These are phyloP conservation scores for Fusarium pilosicola DNA, from an alignment of 2,329 filamentous ascomycete genomes.

Conservation along the genomic window DNA sequence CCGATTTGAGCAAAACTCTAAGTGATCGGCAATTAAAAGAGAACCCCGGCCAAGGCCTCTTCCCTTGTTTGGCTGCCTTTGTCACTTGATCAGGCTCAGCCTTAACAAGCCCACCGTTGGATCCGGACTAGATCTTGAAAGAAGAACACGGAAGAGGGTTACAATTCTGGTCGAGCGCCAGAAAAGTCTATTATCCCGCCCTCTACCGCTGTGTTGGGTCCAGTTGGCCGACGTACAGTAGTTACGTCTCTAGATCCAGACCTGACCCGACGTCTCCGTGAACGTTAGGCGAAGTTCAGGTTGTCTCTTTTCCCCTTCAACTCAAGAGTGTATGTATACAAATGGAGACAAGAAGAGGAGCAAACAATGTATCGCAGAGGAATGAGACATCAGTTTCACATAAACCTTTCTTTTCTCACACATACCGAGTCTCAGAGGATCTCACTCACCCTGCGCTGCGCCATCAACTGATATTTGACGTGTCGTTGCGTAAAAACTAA, in stretches of 20 bases:
- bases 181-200: neutral
- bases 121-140: neutral
- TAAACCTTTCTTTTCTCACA: neutral
- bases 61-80: neutral
- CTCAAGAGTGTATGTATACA: neutral
- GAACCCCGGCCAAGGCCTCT: neutral
- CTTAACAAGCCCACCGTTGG: slow-evolving; percentile 6
- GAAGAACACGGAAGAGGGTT: neutral
- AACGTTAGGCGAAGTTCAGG: slow-evolving; percentile 2
- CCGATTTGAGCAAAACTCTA: slow-evolving; percentile 24
- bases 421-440: neutral
- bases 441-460: neutral
- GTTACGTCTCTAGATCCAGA: too few species aligned
- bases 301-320: slow-evolving; percentile 21
- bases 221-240: neutral
- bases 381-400: slow-evolving; percentile 5
- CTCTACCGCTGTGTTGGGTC: neutral
- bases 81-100: slow-evolving; percentile 10
- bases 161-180: neutral
- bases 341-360: neutral
- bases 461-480: slow-evolving; percentile 27
- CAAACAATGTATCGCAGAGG: neutral
- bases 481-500: slow-evolving; percentile 16
- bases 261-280: neutral
- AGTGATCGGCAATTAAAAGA: neutral